Conservation (phyloP, 2,329 filamentous ascomycete genomes). For the Thelonectria rubi region DNA sequence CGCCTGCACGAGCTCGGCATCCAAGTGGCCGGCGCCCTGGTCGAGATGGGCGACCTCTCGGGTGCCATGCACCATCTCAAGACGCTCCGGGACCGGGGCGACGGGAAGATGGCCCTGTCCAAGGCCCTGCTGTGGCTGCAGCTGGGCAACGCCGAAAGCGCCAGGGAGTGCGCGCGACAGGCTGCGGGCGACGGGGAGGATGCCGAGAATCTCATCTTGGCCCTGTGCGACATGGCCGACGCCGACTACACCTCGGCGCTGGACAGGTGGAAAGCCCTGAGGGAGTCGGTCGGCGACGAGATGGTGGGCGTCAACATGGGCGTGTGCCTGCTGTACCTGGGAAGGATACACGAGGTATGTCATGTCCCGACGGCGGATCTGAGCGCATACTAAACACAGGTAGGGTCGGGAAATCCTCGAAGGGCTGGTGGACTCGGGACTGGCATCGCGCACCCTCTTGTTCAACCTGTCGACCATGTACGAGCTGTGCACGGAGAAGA, state of each 20-base stretch:
- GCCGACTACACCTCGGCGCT: slow-evolving; percentile 74
- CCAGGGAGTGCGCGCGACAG: slow-evolving; percentile 61
- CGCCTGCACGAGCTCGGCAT: slow-evolving; percentile 80
- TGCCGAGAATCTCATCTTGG: slow-evolving; percentile 63
- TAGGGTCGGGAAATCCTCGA: slow-evolving; percentile 75
- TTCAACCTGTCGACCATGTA: slow-evolving; percentile 94
- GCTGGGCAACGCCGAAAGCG: slow-evolving; percentile 78
- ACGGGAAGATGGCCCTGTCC: slow-evolving; percentile 56
- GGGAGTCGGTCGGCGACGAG: slow-evolving; percentile 60
- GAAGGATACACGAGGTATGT: slow-evolving; percentile 74
- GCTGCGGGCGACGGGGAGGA: slow-evolving; percentile 44
- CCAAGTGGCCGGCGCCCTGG: slow-evolving; percentile 70
- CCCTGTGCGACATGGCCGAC: slow-evolving; percentile 81
- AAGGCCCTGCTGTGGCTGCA: slow-evolving; percentile 78
- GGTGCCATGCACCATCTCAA: slow-evolving; percentile 79
- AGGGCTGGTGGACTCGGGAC: slow-evolving; percentile 66
- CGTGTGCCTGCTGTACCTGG: slow-evolving; percentile 84
- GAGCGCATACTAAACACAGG: slow-evolving; percentile 24
- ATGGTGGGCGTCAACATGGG: slow-evolving; percentile 85
- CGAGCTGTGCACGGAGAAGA: slow-evolving; percentile 85
- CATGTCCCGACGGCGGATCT: neutral
- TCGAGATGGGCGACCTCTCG: slow-evolving; percentile 88
- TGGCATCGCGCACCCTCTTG: slow-evolving; percentile 79
- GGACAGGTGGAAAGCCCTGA: slow-evolving; percentile 65
- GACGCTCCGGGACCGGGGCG: slow-evolving; percentile 57